These are phyloP conservation scores for Rosa rugosa DNA, from an alignment of 306 rosid genomes.

Conservation along the genomic window DNA sequence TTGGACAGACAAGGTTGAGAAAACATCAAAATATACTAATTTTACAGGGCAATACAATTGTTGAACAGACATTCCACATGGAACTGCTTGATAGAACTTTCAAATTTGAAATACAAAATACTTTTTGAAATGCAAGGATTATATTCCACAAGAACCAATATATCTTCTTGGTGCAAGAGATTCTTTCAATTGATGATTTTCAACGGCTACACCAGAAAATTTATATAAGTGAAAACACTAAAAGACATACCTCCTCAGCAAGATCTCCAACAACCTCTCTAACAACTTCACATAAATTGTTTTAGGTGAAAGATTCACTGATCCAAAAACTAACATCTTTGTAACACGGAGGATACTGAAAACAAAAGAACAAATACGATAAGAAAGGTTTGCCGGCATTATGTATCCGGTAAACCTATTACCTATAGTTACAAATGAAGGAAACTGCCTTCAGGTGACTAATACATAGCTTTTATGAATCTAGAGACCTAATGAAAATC, in stretches of 20 bases:
- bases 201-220: neutral
- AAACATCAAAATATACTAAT: neutral
- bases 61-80: neutral
- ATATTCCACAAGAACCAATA: neutral
- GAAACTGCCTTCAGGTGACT: too few relatives aligned
- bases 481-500: neutral
- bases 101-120: neutral
- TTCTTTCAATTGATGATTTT: neutral
- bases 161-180: neutral
- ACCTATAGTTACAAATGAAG: neutral
- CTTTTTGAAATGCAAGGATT: neutral
- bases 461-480: neutral
- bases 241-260: constrained; percentile 84
- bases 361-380: constrained; percentile 10
- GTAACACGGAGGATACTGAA: constrained; percentile 92
- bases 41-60: neutral
- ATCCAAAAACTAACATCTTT: constrained; percentile 97
- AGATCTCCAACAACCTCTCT: constrained; percentile 94
- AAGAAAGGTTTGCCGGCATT: constrained; percentile 2
- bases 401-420: neutral
- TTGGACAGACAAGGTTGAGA: neutral
- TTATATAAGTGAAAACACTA: constrained; percentile 9
- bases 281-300: constrained; percentile 93
- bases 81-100: neutral
- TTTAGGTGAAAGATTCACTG: constrained; percentile 81